Evolutionary conservation across 306 rosid genomes (phyloP), one percentile per base, ranked within the genome.

Genomic region (Fragaria iinumae): DNA sequence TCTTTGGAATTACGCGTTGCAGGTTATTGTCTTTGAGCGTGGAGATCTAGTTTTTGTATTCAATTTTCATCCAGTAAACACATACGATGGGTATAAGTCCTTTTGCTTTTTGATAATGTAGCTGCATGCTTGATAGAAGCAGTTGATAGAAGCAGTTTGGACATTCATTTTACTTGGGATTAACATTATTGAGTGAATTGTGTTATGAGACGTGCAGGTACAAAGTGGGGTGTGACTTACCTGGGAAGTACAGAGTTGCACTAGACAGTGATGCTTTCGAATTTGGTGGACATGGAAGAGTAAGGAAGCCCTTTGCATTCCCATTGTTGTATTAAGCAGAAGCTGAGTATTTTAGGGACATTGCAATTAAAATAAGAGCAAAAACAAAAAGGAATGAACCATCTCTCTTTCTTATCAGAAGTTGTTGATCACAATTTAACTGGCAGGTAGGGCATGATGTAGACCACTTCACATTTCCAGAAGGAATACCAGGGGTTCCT

Each of bases 151-250:
- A 36, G 27, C 71, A 45, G 41, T 57, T 39, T 64, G 53, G 38
- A 17, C 9, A 72, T 11, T 53, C 65, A 32, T n/a, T 73, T 50
- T 25, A 44, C 60, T 32, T 13, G 12, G 47, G 7, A 48, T 43
- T 25, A 6, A 23, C 44, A 6, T 25, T 43, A 67, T 56, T 67
- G 65, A 73, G 75, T 83, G 80, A 66, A 36, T 43, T 70, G 11
- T 39, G 72, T 77, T 69, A 43, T 80, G 80, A 77, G 76, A 63
- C 75, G 77, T 77, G 29, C 86, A 94, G 98, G 82, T 94, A 94
- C 79, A 94, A 94, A 90, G 90, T 94, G 79, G 98, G 97, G 72
- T 94, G 98, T 20, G 98, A 94, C 87, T 90, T 90, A 80, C 97
- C 98, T 77, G 98, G 98, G 80, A 94, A 90, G 80, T 94, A 94